These are phyloP conservation scores for Porogramme epimiltina DNA, from an alignment of 1,284 basidiomycete genomes.

Conservation along the genomic window DNA sequence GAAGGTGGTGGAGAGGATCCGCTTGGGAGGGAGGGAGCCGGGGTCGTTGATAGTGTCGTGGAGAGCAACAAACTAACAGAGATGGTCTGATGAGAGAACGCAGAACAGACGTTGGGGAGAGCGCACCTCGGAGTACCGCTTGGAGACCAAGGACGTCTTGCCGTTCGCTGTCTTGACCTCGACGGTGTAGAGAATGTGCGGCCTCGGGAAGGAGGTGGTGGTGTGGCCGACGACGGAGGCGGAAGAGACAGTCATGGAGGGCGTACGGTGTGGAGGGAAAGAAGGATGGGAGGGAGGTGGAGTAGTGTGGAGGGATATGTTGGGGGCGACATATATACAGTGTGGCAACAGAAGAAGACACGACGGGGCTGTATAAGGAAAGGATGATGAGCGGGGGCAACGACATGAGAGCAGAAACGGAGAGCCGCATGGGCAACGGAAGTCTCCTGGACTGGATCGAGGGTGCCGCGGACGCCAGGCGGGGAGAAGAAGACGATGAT, in stretches of 20 bases:
- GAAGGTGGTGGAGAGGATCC: slow-evolving; percentile 47
- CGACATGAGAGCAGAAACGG: slow-evolving; percentile 1
- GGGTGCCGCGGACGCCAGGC: not conserved
- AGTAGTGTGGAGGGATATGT: not conserved
- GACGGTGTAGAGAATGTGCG: slow-evolving; percentile 51
- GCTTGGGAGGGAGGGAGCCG: slow-evolving; percentile 50
- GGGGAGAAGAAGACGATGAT: slow-evolving; percentile 8
- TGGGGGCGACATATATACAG: slow-evolving; percentile 9
- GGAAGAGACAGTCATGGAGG: slow-evolving; percentile 21
- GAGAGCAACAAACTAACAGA: slow-evolving; percentile 45
- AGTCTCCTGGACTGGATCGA: not conserved
- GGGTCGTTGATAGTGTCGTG: slow-evolving; percentile 38
- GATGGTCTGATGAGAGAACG: not conserved
- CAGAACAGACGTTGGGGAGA: slow-evolving; percentile 3
- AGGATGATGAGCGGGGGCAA: slow-evolving; percentile 7
- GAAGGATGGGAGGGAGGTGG: not conserved
- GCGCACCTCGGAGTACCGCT: slow-evolving; percentile 53
- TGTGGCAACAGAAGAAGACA: not conserved
- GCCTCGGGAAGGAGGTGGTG: slow-evolving; percentile 49
- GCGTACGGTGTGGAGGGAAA: slow-evolving; percentile 1
- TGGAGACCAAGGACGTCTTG: slow-evolving; percentile 35
- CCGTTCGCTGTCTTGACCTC: slow-evolving; percentile 38
- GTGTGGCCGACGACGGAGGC: slow-evolving; percentile 46
- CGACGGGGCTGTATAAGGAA: slow-evolving; percentile 16
- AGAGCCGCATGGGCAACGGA: slow-evolving; percentile 12